phyloP scores from a whole-genome alignment of 2,329 filamentous ascomycete species.

The Claviceps digitariae region DNA sequence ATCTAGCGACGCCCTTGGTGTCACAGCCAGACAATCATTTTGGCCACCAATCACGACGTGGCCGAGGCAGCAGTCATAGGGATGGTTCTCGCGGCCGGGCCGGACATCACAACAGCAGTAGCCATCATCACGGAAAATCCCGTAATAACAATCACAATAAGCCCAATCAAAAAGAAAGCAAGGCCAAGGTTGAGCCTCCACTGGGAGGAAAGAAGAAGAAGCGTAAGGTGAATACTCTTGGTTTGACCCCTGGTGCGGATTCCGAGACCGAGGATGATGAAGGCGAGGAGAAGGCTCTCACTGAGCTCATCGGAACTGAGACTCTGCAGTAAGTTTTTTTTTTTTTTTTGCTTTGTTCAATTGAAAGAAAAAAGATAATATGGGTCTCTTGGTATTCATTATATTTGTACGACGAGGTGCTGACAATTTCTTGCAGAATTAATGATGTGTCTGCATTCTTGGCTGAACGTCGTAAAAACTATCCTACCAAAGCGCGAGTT shows the following conservation, averaged over 20 bases:
- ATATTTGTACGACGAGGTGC: neutral
- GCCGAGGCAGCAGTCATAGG: constrained; percentile 21
- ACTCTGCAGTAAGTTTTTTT: constrained; percentile 36
- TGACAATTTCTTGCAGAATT: constrained; percentile 24
- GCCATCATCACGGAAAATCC: constrained; percentile 32
- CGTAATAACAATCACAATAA: constrained; percentile 21
- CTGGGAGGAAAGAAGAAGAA: constrained; percentile 53
- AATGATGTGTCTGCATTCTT: constrained; percentile 70
- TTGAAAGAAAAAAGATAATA: too few relatives aligned
- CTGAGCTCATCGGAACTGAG: constrained; percentile 40
- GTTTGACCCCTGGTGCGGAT: constrained; percentile 53
- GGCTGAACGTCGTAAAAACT: constrained; percentile 65
- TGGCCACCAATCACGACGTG: constrained; percentile 21
- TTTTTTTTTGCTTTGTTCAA: neutral
- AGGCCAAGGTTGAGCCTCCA: constrained; percentile 25
- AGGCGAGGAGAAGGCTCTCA: constrained; percentile 55
- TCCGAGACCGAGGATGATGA: constrained; percentile 54
- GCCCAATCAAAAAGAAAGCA: constrained; percentile 8
- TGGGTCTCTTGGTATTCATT: neutral
- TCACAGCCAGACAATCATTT: constrained; percentile 22
- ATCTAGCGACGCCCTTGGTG: constrained; percentile 23
- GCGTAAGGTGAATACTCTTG: constrained; percentile 57
- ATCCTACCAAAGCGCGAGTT: constrained; percentile 61
- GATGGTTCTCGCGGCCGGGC: constrained; percentile 30
- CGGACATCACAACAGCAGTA: constrained; percentile 12